Evolutionary conservation across 495 filamentous ascomycete species (phyloP).

Genomic region (Barbatosphaeria neglecta): DNA sequence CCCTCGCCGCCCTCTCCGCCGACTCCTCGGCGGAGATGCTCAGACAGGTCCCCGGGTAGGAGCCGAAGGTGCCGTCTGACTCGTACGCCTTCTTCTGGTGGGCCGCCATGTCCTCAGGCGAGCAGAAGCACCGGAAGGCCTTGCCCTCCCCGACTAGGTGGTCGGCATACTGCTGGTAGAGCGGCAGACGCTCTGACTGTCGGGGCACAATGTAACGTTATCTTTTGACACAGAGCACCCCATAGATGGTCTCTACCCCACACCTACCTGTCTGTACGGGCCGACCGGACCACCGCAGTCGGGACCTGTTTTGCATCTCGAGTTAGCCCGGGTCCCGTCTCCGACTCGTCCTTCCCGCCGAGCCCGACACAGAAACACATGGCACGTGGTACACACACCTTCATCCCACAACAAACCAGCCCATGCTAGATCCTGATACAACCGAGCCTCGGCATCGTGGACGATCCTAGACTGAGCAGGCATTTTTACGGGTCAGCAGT

Average conservation of each 20-base stretch:
- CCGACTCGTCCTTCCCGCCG: neutral
- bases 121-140: conserved; percentile 92
- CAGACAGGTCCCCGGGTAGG: conserved; percentile 70
- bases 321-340: neutral
- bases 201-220: conserved; percentile 1
- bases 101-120: conserved; percentile 52
- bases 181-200: conserved; percentile 67
- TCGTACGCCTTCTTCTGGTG: conserved; percentile 48
- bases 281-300: conserved; percentile 66
- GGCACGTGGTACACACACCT: conserved; percentile 51
- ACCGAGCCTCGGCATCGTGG: conserved; percentile 58
- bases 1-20: conserved; percentile 48
- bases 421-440: conserved; percentile 76
- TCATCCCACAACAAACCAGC: conserved; percentile 90
- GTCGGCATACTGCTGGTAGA: conserved; percentile 65
- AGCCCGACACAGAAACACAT: too few species aligned
- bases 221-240: neutral
- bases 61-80: conserved; percentile 44
- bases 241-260: neutral
- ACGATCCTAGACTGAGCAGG: conserved; percentile 43
- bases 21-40: conserved; percentile 56
- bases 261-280: conserved; percentile 70
- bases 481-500: too few species aligned
- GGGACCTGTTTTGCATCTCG: conserved; percentile 50
- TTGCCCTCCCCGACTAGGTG: conserved; percentile 56